phyloP scores from a whole-genome alignment of 192 early-diverging fungal species.

The Linnemannia hyalina region DNA sequence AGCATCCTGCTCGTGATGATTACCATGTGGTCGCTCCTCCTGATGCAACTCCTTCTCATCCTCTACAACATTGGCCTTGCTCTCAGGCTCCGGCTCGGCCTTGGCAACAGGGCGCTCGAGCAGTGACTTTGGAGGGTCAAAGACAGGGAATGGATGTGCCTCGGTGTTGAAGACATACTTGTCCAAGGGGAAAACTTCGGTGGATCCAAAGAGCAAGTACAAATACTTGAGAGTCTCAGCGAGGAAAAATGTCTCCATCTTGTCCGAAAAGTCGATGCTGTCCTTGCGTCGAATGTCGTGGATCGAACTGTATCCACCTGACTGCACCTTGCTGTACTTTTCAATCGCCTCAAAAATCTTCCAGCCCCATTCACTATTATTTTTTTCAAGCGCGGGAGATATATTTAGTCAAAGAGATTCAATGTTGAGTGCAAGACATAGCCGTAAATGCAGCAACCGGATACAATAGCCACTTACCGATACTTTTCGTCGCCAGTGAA shows the following conservation, averaged over 20 bases:
- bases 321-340: slow-evolving; percentile 75
- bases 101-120: slow-evolving; percentile 1
- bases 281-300: slow-evolving; percentile 67
- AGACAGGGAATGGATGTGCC: slow-evolving; percentile 88
- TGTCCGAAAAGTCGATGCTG: slow-evolving; percentile 60
- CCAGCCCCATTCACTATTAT: slow-evolving; percentile 84
- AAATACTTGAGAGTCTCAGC: slow-evolving; percentile 96
- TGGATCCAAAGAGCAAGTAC: slow-evolving; percentile 86
- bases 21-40: background rate
- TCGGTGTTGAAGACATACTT: slow-evolving; percentile 96
- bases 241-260: slow-evolving; percentile 88
- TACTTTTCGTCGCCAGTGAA: slow-evolving; percentile 89
- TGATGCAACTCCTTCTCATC: background rate
- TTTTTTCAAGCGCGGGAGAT: background rate
- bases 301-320: slow-evolving; percentile 72
- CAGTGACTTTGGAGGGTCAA: slow-evolving; percentile 51
- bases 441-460: background rate
- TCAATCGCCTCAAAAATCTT: slow-evolving; percentile 90
- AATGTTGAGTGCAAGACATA: background rate
- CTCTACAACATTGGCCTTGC: background rate
- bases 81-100: background rate
- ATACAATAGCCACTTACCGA: slow-evolving; percentile 64
- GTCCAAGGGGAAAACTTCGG: slow-evolving; percentile 77
- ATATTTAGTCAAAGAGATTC: background rate
- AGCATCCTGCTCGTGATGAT: background rate